Evolutionary conservation across 2,329 filamentous ascomycete species (phyloP), one percentile per base, ranked within the genome.

Genomic region (Fusarium veterinarium): DNA sequence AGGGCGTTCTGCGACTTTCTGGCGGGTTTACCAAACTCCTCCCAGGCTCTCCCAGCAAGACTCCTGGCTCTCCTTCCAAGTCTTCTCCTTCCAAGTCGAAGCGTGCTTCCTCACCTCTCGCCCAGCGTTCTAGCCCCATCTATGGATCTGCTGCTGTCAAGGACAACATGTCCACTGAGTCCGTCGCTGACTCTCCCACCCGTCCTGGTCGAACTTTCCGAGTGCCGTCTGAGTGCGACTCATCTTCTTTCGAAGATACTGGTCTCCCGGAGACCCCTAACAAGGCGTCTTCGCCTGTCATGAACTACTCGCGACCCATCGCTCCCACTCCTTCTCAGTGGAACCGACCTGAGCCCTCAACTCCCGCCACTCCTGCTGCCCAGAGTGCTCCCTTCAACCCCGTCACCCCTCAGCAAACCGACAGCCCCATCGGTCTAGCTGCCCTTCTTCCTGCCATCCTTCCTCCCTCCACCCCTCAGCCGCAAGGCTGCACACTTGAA

Each of bases 311-410:
- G 35, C 76, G 78, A 33, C 78, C 78, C 14, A 55, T 74, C n/a
- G 78, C 75, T n/a, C 79, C 78, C 19, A 80, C 79, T 14, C 79
- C 79, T 8, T 77, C 76, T 20, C 75, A 70, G 33, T 79, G 76
- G 77, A 68, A 73, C 44, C 72, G 67, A 37, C 38, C 17, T 11
- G 74, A 76, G 28, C 74, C 77, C 14, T 55, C 74, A 14, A 76
- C 79, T 13, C 78, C 78, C 9, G 63, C 62, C 2, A 76, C 74
- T 16, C 76, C 73, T 6, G 41, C 69, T 31, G 59, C 63, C 5
- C 37, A 64, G 16, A 59, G 16, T 12, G 60, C 31, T 3, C 56
- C 56, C 8, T 1, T 30, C 20, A n/a, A 11, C 13, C 57, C 60
- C 23, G 40, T 23, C 30, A 64, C 71, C 5, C 61, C 70, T 11